phyloP scores from a whole-genome alignment of 2,329 filamentous ascomycete genomes.

The Diplodia intermedia region DNA sequence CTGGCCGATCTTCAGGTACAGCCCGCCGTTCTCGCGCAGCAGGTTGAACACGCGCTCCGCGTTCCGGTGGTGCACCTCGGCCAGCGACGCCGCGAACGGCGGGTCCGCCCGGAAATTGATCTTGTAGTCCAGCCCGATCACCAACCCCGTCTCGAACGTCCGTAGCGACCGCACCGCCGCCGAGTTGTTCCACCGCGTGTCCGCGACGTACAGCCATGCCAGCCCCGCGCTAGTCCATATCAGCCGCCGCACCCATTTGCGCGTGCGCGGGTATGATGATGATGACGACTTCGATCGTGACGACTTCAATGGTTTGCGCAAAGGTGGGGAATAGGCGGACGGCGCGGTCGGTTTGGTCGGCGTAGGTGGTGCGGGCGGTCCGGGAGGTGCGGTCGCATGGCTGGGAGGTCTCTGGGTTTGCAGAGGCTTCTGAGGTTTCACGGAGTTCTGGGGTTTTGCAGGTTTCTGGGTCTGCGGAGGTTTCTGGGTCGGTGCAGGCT shows the following conservation, averaged over 20 bases:
- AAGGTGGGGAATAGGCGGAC: conserved; percentile 57
- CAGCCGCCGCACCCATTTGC: conserved; percentile 79
- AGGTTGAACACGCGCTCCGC: conserved; percentile 84
- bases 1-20: conserved; percentile 98
- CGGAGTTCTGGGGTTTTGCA: no score
- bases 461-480: no score
- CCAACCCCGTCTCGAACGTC: conserved; percentile 79
- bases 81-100: conserved; percentile 73
- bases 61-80: conserved; percentile 81
- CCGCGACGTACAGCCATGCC: conserved; percentile 70
- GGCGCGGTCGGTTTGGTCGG: no score
- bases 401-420: neutral
- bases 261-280: conserved; percentile 61
- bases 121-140: conserved; percentile 93
- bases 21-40: conserved; percentile 82
- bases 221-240: conserved; percentile 65
- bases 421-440: no score
- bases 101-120: conserved; percentile 89
- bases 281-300: no score
- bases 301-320: no score
- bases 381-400: conserved; percentile 36
- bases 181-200: conserved; percentile 78
- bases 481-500: no score
- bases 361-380: no score
- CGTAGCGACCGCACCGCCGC: conserved; percentile 78